phyloP scores from a whole-genome alignment of 2,329 filamentous ascomycete species.

The Penicillium crustosum region DNA sequence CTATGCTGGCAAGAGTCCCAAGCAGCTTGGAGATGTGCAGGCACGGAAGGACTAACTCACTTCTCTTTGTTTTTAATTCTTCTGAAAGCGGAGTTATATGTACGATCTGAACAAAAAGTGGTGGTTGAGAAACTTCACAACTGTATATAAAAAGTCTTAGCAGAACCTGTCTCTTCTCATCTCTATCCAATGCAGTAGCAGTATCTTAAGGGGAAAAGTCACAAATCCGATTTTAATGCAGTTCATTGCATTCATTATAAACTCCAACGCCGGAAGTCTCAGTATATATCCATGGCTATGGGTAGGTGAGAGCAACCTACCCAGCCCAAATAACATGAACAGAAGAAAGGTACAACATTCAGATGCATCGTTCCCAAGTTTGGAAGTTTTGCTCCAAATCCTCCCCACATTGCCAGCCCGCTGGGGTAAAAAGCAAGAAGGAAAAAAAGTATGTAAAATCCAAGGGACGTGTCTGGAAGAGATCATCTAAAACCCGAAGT shows the following conservation, averaged over 20 bases:
- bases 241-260: neutral
- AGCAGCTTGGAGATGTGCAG: slow-evolving; percentile 10
- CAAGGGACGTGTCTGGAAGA: slow-evolving; percentile 2
- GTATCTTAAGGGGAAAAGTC: neutral
- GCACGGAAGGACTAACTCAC: neutral
- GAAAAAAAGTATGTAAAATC: slow-evolving; percentile 10
- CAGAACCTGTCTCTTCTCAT: neutral
- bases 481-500: neutral
- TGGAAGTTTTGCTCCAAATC: neutral
- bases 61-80: neutral
- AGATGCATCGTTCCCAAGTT: slow-evolving; percentile 3
- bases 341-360: slow-evolving; percentile 4
- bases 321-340: slow-evolving; percentile 4
- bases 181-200: neutral
- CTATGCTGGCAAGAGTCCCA: slow-evolving; percentile 27
- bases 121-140: neutral
- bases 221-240: neutral
- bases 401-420: slow-evolving; percentile 20
- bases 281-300: slow-evolving; percentile 7
- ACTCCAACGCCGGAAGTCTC: slow-evolving; percentile 1
- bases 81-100: neutral
- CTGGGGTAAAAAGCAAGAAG: slow-evolving; percentile 15
- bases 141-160: slow-evolving; percentile 4
- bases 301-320: neutral
- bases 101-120: neutral